Evolutionary conservation across 805 yeast species (phyloP).

Genomic region (Pichia paraexigua): DNA sequence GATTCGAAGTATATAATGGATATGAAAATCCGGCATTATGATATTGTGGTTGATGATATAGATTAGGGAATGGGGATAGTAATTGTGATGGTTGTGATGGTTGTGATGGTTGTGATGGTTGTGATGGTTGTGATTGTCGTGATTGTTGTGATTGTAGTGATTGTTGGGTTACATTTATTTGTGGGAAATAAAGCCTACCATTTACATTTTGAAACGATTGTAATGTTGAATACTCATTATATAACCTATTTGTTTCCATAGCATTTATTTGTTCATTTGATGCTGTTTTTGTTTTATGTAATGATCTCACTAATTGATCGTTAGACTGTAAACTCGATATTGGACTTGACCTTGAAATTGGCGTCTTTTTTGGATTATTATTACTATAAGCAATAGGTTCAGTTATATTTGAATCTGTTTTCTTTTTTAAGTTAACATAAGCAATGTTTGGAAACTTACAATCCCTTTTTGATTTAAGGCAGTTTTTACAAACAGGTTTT

Average conservation of each 20-base stretch:
- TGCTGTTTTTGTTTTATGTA: neutral
- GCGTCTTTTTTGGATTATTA: neutral
- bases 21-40: neutral
- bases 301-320: neutral
- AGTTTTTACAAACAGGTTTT: slow-evolving; percentile 61
- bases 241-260: neutral
- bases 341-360: neutral
- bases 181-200: neutral
- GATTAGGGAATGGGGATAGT: neutral
- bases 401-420: neutral
- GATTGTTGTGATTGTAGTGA: neutral
- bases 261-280: neutral
- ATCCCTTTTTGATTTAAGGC: slow-evolving; percentile 54
- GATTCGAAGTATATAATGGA: neutral
- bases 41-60: neutral
- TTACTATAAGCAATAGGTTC: too few species aligned
- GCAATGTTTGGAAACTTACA: slow-evolving; percentile 60
- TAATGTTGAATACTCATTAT: neutral
- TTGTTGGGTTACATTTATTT: neutral
- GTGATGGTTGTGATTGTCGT: neutral
- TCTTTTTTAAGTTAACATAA: neutral
- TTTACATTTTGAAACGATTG: neutral
- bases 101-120: neutral
- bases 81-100: neutral
- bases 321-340: neutral